These are phyloP conservation scores for Melocanna baccifera DNA, from an alignment of 176 grass and related monocot species.

Conservation along the genomic window DNA sequence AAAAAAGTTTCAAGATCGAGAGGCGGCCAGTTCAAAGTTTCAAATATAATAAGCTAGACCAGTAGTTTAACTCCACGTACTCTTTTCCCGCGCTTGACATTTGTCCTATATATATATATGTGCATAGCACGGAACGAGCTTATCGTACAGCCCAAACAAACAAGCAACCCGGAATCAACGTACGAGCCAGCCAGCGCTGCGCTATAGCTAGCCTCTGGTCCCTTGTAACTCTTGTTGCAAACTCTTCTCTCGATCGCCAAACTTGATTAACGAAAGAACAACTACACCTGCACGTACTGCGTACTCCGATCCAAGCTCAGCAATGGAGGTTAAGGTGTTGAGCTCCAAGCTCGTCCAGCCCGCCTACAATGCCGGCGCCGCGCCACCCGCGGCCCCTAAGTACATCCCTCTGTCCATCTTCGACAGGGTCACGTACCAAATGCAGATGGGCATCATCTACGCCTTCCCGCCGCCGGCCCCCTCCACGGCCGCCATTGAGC, in stretches of 20 bases:
- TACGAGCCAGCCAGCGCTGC: not conserved
- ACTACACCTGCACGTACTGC: not conserved
- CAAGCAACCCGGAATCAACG: not conserved
- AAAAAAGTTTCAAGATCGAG: not conserved
- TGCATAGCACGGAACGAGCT: not conserved
- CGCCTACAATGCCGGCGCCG: conserved; percentile 25
- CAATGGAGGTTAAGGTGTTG: conserved; percentile 62
- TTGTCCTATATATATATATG: conserved; percentile 6
- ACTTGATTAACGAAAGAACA: not conserved
- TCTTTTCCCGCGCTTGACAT: not conserved
- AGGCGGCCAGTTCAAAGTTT: not conserved
- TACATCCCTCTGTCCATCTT: conserved; percentile 53
- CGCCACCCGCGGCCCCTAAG: not conserved
- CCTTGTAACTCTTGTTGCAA: not conserved
- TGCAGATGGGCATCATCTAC: conserved; percentile 65
- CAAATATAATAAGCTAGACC: not conserved
- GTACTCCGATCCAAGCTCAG: not conserved
- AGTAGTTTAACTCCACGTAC: not conserved
- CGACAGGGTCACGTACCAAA: conserved; percentile 46
- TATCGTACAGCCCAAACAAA: not conserved
- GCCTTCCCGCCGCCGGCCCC: conserved; percentile 61
- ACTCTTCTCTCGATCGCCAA: not conserved
- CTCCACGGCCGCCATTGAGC: conserved; percentile 43
- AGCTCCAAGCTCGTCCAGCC: conserved; percentile 58
- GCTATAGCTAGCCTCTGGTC: not conserved